Base-by-base conservation (phyloP, 1,284 basidiomycete genomes). In the Termitomyces sp. region DNA sequence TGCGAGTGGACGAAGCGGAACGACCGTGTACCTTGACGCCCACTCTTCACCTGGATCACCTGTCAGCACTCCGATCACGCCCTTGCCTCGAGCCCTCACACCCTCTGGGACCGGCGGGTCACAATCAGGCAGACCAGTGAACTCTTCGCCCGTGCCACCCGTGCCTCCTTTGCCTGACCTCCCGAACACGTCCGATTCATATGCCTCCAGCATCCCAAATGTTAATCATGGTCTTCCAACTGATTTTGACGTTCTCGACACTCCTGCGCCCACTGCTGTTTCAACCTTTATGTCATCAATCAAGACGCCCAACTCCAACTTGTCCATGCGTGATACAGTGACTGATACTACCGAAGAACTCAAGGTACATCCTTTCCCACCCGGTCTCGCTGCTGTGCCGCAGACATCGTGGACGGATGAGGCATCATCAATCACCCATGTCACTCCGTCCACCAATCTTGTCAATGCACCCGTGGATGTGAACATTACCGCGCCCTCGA, bases 21-120 rank as follows among this genome's bases (percentile, higher is more conserved):
- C 70, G 28, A 83, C 81, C 0, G 61, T 82, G 4, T 86, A 80
- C 60, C 79, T 79, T 53, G 84, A 86, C 58, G 84, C 84, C 0
- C 53, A 65, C 2, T 81, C 80, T 0, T 75, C 77, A 18, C 75
- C 79, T 24, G 72, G 65, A 3, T 82, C 78, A 3, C 76, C 78
- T 11, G 21, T 54, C 21, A 33, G 16, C 10, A 50, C 54, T 1
- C 60, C 66, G 1, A 62, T 80, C 16, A 68, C 75, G 3, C 66
- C 72, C 41, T 70, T 71, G 49, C 77, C 74, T 6, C 70, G 72
- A 49, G 76, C 74, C 10, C 46, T 74, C 53, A 75, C 74, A 9
- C 75, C 74, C 46, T 68, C 69, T 13, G 65, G 63, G 3, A 52
- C 55, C 8, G 53, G 48, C n/a, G 35, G 55, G 14, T 56, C 49